Base-by-base conservation (phyloP, 192 early-diverging fungal genomes). In the Coemansia asiatica region DNA sequence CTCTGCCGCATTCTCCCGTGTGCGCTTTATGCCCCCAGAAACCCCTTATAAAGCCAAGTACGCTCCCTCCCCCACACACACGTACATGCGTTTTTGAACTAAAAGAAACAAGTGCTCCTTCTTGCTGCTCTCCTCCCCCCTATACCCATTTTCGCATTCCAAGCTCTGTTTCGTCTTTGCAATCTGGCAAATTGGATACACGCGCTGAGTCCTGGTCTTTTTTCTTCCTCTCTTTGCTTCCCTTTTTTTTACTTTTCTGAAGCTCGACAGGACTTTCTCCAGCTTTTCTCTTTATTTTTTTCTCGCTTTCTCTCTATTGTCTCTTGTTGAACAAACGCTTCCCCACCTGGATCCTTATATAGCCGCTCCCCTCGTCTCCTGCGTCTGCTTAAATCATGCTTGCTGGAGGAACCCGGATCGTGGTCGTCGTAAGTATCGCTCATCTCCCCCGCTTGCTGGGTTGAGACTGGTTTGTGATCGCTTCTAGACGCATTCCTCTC, bases 321-420 rank as follows among this genome's bases (percentile, higher is more conserved):
- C 2, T 19, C 6, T 27, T 22, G 4, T 22, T 22, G 22, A 2
- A 53, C 7, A 53, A 53, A 53, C 50, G 23, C 21, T 0, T n/a
- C n/a, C n/a, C n/a, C n/a, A n/a, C n/a, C 22, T 23, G 19, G 50
- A 53, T 53, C 50, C 6, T 22, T 23, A 3, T 15, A 15, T 18
- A 18, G 16, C 40, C 16, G 40, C 16, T 13, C n/a, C n/a, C n/a
- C n/a, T 15, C 9, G 40, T 16, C 40, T 44, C 4, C 16, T 44
- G 13, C 16, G 16, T 21, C 46, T 48, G 27, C 21, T 44, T 31
- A 69, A 56, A n/a, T n/a, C 16, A 81, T 81, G 78, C 72, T 81
- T 19, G 78, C 78, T 21, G 78, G 78, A 28, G 78, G 78, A 21
- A 81, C 78, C 60, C 72, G 78, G 78, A 81, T 81, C 66, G 78